Evolutionary conservation across 495 filamentous ascomycete genomes (phyloP), one percentile per base, ranked within the genome.

Genomic region (Cryomyces minteri): DNA sequence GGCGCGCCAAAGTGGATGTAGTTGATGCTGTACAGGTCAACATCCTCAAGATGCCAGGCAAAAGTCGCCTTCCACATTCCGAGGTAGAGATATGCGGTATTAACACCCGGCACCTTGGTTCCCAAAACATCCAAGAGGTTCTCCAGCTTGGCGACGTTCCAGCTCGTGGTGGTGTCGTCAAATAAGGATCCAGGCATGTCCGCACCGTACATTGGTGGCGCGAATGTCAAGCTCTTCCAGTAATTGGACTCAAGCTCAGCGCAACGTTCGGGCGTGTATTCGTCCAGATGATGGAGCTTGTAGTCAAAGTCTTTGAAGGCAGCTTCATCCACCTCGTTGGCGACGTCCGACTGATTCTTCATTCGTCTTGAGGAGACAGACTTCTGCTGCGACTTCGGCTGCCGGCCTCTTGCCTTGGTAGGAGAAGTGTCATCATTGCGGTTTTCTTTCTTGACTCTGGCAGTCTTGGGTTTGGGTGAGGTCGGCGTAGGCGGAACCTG

Each of bases 31-130:
- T 96, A 96, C 2, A 98, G 74, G 65, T 98, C 90, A 44, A 98
- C 87, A 64, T 98, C 90, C 57, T 98, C 90, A 36, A 98, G 66
- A 73, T 98, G 90, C 90, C 90, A 98, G 7, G 90, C 88, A 58
- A 98, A 98, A 2, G 90, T 95, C 14, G 90, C 90, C 57, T 95
- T 98, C 90, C 90, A 98, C 92, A 96, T 96, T 14, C 90, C 90
- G 39, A 96, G 68, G 51, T 98, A 98, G 8, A 98, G 71, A 60
- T 98, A 98, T n/a, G 90, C 88, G 4, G 92, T 96, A 56, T 98
- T 98, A 49, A 98, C 90, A 48, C 90, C 90, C 9, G 90, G 90
- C 0, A 98, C 82, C 50, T 94, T 94, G 34, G 86, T 86, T 14
- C 90, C 92, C 2, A 98, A 67, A 4, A 96, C 84, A 62, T 98